Evolutionary conservation across 371 early-diverging fungal genomes (phyloP), one percentile per base, ranked within the genome.

Genomic region (Dichotomocladium elegans): DNA sequence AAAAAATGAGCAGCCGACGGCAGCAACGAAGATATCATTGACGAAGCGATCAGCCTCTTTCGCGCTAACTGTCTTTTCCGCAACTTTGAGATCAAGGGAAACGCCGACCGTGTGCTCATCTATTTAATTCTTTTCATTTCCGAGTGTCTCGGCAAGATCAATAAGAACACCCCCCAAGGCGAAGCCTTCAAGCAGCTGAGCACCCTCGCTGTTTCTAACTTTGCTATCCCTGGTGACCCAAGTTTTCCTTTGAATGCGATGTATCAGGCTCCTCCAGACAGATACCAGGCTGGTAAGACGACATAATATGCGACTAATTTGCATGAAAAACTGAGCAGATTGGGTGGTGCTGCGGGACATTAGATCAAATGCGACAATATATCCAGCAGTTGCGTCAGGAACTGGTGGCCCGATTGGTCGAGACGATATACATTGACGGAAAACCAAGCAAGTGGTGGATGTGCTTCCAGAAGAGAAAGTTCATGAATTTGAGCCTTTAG

Each of bases 381-480:
- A 55, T 97, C 47, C 70, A 73, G 28, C 95, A 96, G 70, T 70
- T 94, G 52, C 89, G 98, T 43, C 93, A 95, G 63, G 98, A 97
- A 68, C 68, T 90, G 48, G 91, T 82, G 5, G 53, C 66, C 43
- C 68, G 98, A 37, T 76, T 98, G 35, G 80, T 87, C 3, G 83
- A 85, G 21, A 80, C 79, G 41, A 75, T 95, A 26, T 98, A 90
- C 68, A 81, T 83, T 24, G 90, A 88, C 48, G 89, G 78, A 28
- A 80, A 76, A 49, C 91, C 93, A 30, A 91, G 91, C 81, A 97
- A 97, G 66, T 98, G 98, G 98, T 98, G 98, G 98, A 82, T 96
- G 86, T 87, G 91, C 64, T 98, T 98, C 79, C 84, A 90, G 56
- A 97, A 96, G 86, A 80, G 95, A 66, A 93, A 94, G 81, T 98